Percentiles rank a stretch among this genome's conserved stretches.
Evolutionary conservation across 2,329 filamentous ascomycete genomes (phyloP).

Genomic region (Hypocreales sp.): DNA sequence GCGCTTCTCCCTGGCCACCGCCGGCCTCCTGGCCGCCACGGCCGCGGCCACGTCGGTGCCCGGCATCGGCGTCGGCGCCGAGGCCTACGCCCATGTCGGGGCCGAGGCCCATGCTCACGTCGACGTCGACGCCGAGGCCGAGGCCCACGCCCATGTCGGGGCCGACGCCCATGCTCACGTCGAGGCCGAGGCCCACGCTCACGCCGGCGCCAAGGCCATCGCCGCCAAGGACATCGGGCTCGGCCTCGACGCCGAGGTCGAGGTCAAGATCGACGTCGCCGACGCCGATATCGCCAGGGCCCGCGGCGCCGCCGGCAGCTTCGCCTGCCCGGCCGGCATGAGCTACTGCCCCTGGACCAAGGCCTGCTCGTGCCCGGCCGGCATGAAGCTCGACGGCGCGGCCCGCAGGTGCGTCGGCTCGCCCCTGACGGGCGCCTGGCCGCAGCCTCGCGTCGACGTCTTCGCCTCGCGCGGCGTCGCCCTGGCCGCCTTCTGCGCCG

Average conservation of each 20-base stretch:
- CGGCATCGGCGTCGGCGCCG: background rate
- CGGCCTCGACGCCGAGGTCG: too few relatives aligned
- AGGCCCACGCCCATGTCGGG: too few relatives aligned
- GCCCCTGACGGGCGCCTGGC: conserved; percentile 15
- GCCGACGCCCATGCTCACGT: too few relatives aligned
- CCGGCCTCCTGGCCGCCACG: conserved; percentile 10
- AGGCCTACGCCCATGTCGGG: background rate
- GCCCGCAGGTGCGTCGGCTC: conserved; percentile 12
- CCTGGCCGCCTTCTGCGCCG: conserved; percentile 17
- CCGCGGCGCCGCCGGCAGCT: conserved; percentile 7
- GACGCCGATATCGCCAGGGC: too few relatives aligned
- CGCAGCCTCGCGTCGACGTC: conserved; percentile 12
- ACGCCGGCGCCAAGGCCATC: conserved; percentile 2
- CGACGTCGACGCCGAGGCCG: conserved; percentile 1
- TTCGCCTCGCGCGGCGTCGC: conserved; percentile 11
- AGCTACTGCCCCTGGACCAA: conserved; percentile 21
- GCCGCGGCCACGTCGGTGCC: conserved; percentile 5
- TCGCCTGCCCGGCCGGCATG: conserved; percentile 18
- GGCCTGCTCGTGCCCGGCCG: conserved; percentile 26
- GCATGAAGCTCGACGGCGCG: conserved; percentile 20
- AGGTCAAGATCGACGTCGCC: conserved; percentile 5
- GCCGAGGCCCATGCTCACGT: background rate
- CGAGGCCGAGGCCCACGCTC: conserved; percentile 4
- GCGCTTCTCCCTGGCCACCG: conserved; percentile 15
- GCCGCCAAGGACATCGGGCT: too few relatives aligned